Evolutionary conservation across 2,329 filamentous ascomycete species (phyloP).

Genomic region (Talaromyces sp.): DNA sequence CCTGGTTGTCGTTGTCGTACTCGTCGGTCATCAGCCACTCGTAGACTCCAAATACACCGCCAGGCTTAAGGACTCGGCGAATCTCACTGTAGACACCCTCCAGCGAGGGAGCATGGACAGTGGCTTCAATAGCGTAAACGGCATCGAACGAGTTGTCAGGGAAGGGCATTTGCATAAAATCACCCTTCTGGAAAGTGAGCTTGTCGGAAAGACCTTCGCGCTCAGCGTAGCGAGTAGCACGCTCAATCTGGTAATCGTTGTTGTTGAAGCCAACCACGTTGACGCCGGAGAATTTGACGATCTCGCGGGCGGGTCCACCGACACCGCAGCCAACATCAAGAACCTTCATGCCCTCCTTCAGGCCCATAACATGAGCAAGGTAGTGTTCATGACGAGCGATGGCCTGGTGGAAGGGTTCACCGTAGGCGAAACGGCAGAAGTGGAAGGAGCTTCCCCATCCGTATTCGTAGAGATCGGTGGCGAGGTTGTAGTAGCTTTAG

Average conservation of each 20-base stretch:
- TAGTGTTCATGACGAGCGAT: slow-evolving; percentile 98
- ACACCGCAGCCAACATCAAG: slow-evolving; percentile 97
- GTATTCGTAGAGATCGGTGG: slow-evolving; percentile 95
- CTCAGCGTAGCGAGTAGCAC: slow-evolving; percentile 76
- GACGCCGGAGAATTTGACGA: slow-evolving; percentile 87
- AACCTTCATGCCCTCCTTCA: slow-evolving; percentile 81
- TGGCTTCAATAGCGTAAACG: slow-evolving; percentile 96
- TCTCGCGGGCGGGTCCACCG: slow-evolving; percentile 89
- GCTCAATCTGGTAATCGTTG: slow-evolving; percentile 98
- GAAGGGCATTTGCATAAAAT: slow-evolving; percentile 99
- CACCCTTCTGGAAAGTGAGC: slow-evolving; percentile 83
- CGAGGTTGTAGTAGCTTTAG: slow-evolving; percentile 87
- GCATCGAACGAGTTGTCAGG: slow-evolving; percentile 88
- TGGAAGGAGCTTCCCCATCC: slow-evolving; percentile 97
- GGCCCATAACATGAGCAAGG: slow-evolving; percentile 80
- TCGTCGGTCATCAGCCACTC: slow-evolving; percentile 98
- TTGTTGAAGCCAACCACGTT: slow-evolving; percentile 94
- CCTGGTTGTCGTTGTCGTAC: slow-evolving; percentile 82
- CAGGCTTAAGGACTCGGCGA: slow-evolving; percentile 90
- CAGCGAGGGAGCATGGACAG: slow-evolving; percentile 84
- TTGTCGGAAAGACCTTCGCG: slow-evolving; percentile 77
- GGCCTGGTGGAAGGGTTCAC: slow-evolving; percentile 83
- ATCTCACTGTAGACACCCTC: slow-evolving; percentile 93
- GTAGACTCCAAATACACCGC: slow-evolving; percentile 92
- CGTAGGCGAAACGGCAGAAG: slow-evolving; percentile 87